Evolutionary conservation across 495 filamentous ascomycete genomes (phyloP), one percentile per base, ranked within the genome.

Genomic region (Penicillium nucicola): DNA sequence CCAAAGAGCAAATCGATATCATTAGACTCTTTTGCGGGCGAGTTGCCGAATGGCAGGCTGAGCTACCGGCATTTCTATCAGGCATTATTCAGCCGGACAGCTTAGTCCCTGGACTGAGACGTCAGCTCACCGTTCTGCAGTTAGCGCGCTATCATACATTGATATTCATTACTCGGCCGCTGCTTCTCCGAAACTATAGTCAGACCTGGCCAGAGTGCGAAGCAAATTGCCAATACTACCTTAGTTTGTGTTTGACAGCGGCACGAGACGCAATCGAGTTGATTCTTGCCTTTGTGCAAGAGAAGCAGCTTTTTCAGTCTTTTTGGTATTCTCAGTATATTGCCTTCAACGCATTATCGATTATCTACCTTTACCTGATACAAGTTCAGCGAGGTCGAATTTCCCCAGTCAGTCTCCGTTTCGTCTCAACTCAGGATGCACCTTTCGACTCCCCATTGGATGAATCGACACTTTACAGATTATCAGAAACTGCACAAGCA

Each of bases 291-390:
- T 57, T 62, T 30, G 62, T 51, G 5, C 53, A 56, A n/a, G 62
- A 62, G 1, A 53, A 60, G 8, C 52, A 62, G 7, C 47, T 66
- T 4, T 66, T 60, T 20, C 52, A 47, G 3, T 50, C 62, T 0
- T 66, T 66, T 28, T 66, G 62, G 62, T 66, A 62, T 33, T 62
- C 62, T 1, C 62, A 66, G 35, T 66, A 66, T 32, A 62, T 66
- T 36, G 54, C 62, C 2, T 66, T 66, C 50, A 66, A 66, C n/a
- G 62, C 62, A 15, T 25, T 66, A 11, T 66, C 62, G 4, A 57
- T 60, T n/a, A 56, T 60, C 9, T 66, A 66, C 34, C 57, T 66
- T 9, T 62, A 58, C 19, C 49, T 65, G 1, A 65, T 62, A 11
- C 53, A 65, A 30, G 52, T 59, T 2, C 52, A 53, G 14, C 52